These are phyloP conservation scores for Dichotomopilus funicola DNA, from an alignment of 2,329 filamentous ascomycete species.

Conservation along the genomic window DNA sequence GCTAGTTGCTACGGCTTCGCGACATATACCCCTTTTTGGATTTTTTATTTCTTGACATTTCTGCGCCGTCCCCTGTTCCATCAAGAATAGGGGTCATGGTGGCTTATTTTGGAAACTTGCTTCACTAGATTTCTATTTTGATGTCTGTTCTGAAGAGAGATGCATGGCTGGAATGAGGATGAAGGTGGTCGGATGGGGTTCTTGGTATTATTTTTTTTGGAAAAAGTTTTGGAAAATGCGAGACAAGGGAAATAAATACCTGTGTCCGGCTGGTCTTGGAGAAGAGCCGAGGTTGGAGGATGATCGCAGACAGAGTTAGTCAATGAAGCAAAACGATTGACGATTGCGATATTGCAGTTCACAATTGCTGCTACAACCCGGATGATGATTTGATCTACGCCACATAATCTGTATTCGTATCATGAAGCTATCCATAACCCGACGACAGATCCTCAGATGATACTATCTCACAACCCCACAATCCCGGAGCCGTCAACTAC, in stretches of 20 bases:
- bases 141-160: not conserved
- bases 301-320: not conserved
- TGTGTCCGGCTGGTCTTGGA: not conserved
- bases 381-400: too few relatives aligned
- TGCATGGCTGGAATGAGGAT: constrained; percentile 6
- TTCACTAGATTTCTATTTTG: not conserved
- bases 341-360: too few relatives aligned
- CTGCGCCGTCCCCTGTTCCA: constrained; percentile 4
- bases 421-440: too few relatives aligned
- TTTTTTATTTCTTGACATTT: constrained; percentile 5
- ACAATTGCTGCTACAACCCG: too few relatives aligned
- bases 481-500: too few relatives aligned
- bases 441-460: too few relatives aligned
- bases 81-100: not conserved
- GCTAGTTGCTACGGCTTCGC: constrained; percentile 10
- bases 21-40: constrained; percentile 21
- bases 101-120: not conserved
- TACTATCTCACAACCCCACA: too few relatives aligned
- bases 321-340: too few relatives aligned
- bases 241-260: not conserved
- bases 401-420: too few relatives aligned
- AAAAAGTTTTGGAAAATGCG: not conserved
- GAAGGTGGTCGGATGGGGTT: not conserved
- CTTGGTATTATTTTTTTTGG: not conserved
- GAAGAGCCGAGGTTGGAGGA: not conserved